These are phyloP conservation scores for Fusarium odoratissimum DNA, from an alignment of 2,329 filamentous ascomycete genomes.

Conservation along the genomic window DNA sequence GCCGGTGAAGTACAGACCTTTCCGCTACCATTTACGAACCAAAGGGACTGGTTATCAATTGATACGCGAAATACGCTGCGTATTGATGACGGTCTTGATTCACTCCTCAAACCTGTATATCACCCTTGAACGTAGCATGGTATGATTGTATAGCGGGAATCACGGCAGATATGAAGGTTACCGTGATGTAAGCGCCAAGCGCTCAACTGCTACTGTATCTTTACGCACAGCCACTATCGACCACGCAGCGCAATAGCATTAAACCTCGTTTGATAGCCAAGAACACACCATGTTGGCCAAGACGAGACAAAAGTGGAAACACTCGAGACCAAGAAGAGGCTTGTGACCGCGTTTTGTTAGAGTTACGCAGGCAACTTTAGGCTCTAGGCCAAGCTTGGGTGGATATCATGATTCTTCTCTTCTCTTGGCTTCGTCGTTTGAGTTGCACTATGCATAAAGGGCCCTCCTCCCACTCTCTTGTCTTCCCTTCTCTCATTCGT, in stretches of 20 bases:
- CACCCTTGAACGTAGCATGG: background rate
- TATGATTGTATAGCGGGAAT: background rate
- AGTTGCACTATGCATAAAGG: slow-evolving; percentile 20
- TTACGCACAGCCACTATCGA: slow-evolving; percentile 25
- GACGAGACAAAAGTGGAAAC: slow-evolving; percentile 30
- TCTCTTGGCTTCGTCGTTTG: slow-evolving; percentile 9
- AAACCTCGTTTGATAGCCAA: slow-evolving; percentile 25
- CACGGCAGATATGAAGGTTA: slow-evolving; percentile 2
- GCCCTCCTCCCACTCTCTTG: slow-evolving; percentile 21
- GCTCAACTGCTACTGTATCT: slow-evolving; percentile 3
- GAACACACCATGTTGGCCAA: slow-evolving; percentile 10
- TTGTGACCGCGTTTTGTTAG: slow-evolving; percentile 20
- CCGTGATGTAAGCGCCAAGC: slow-evolving; percentile 35
- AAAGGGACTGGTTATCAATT: background rate
- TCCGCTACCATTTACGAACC: background rate
- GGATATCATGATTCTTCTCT: slow-evolving; percentile 12
- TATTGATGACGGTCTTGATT: slow-evolving; percentile 15
- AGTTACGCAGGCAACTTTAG: slow-evolving; percentile 20
- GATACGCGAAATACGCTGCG: slow-evolving; percentile 17
- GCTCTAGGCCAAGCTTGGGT: slow-evolving; percentile 17
- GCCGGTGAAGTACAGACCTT: background rate
- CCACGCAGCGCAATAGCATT: background rate
- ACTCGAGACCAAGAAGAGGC: background rate
- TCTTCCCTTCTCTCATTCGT: slow-evolving; percentile 1
- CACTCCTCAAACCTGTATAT: slow-evolving; percentile 1